Evolutionary conservation across 306 rosid genomes (phyloP), one percentile per base, ranked within the genome.

Genomic region (Cucurbita ficifolia): DNA sequence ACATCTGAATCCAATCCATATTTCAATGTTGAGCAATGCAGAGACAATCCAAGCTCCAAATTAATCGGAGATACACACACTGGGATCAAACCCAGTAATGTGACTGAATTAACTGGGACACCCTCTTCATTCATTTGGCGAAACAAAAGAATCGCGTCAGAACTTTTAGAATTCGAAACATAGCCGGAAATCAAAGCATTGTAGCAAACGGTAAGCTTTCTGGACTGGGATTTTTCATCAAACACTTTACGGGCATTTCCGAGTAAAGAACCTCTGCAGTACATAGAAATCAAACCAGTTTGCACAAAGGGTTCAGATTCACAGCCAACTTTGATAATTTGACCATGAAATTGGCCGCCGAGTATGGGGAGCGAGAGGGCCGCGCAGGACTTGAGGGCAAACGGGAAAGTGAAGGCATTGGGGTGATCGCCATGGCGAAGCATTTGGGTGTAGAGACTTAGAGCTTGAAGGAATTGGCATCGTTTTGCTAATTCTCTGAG

Each of bases 311-410:
- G 97, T 45, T 93, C 97, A 43, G 82, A 79, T 9, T 81, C 80
- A 38, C 87, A 88, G 0, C 97, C 98, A 22, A 89, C 76, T 84
- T 82, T 85, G 80, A 89, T n/a, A 11, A 88, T 85, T 29, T 93
- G 97, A 70, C 83, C 78, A 43, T 93, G 98, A 81, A 93, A 76
- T 13, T 82, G 89, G 4, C 82, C 76, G 0, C 88, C 98, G 16
- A 83, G 76, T 17, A 83, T 49, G 53, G 92, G 87, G 38, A 86
- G 85, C 3, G 87, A 80, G 64, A 90, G 90, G 22, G 85, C 74
- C 43, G 96, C 96, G 62, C 92, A 90, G 8, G 94, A 90, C 71
- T 93, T 93, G 92, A 93, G 88, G 56, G 82, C 87, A 56, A 88
- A 86, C 3, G 98, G 97, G 77, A 90, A 93, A 5, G 96, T 87